Evolutionary conservation across 2,329 filamentous ascomycete genomes (phyloP), one percentile per base, ranked within the genome.

Genomic region (Balansia obtecta): DNA sequence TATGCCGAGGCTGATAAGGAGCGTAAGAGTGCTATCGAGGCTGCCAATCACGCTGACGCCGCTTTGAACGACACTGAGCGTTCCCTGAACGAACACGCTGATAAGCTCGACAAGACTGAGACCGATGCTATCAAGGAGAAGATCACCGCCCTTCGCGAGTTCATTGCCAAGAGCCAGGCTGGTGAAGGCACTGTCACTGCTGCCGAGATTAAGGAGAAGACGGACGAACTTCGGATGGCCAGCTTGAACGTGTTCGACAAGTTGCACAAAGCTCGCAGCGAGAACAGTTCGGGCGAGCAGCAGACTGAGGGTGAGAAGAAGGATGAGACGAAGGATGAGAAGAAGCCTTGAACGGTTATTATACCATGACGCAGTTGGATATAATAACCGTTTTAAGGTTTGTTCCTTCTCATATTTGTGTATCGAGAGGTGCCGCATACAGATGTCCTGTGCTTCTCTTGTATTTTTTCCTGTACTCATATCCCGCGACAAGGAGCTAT

Each of bases 11-110:
- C 83, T 59, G 91, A 97, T 70, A 96, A 96, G 83, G 88, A 94
- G 76, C 90, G 91, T 76, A 97, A 95, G 85, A 73, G 79, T 59
- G 79, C 89, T 60, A 98, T 97, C 58, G 93, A 98, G 79, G 79
- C 89, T 63, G 89, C 91, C 78, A 98, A 98, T 85, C 87, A 88
- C 61, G 90, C 93, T 57, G 93, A 98, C 76, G 89, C 85, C 66
- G 89, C 96, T 56, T 73, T 96, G 63, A 96, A 94, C 76, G 93
- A 97, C 68, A 97, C 93, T 51, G 91, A 97, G 80, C 95, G 95
- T 80, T 90, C 91, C 34, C 81, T 98, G 58, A 95, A 91, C 79
- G 93, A 97, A 74, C 93, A 89, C 61, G 83, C 93, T 66, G 90
- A 96, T 71, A 90, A 84, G 71, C 85, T 98, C 50, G 91, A 97